Evolutionary conservation across 345 rosid genomes (phyloP).

Genomic region (Rhizophora apiculata): DNA sequence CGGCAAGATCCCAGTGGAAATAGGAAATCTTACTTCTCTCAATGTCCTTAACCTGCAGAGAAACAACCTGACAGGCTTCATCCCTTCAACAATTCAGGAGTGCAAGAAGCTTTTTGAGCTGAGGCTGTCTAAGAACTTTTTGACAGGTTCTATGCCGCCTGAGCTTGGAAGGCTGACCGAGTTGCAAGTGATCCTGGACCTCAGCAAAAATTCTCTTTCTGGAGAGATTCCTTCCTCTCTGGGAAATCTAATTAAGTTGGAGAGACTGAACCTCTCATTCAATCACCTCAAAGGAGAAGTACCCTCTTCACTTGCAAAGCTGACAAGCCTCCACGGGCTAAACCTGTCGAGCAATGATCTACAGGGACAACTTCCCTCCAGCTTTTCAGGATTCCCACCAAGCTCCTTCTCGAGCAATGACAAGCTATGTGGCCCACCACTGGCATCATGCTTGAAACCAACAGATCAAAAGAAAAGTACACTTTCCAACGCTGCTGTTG

Average conservation of each 20-base stretch:
- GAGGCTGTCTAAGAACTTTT: conserved; percentile 57
- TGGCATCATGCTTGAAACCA: conserved; percentile 37
- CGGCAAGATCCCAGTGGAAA: conserved; percentile 56
- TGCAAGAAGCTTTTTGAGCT: conserved; percentile 72
- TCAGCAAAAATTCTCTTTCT: conserved; percentile 56
- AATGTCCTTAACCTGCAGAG: conserved; percentile 66
- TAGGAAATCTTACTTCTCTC: conserved; percentile 68
- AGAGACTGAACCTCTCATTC: conserved; percentile 63
- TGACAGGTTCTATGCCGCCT: conserved; percentile 63
- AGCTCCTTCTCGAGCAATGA: conserved; percentile 55
- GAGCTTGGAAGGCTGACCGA: conserved; percentile 73
- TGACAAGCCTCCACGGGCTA: conserved; percentile 68
- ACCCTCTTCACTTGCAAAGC: conserved; percentile 56
- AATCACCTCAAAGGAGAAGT: conserved; percentile 64
- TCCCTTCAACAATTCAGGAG: conserved; percentile 64
- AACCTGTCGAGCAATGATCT: conserved; percentile 76
- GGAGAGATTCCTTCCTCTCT: conserved; percentile 67
- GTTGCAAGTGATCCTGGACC: conserved; percentile 73
- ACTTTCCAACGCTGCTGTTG: conserved; percentile 44
- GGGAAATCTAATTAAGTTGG: conserved; percentile 62
- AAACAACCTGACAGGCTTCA: conserved; percentile 68
- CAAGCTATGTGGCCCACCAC: conserved; percentile 59
- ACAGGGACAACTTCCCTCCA: conserved; percentile 53
- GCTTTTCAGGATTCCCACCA: conserved; percentile 52
- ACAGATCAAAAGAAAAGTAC: conserved; percentile 20